These are phyloP conservation scores for Yarrowia galli DNA, from an alignment of 1,139 yeast species.

Conservation along the genomic window DNA sequence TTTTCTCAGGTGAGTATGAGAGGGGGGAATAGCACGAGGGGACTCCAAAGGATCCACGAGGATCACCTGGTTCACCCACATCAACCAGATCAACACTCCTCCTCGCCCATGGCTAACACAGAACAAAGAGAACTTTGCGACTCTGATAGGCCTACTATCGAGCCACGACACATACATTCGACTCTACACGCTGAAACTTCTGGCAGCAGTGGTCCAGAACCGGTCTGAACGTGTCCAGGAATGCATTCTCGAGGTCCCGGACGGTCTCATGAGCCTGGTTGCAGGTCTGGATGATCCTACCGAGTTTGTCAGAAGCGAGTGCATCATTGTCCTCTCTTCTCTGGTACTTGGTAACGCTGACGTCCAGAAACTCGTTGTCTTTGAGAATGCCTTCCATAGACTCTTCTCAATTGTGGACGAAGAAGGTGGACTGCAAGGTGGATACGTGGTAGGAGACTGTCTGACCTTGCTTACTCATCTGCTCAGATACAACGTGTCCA, in stretches of 20 bases:
- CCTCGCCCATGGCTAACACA: too few relatives aligned
- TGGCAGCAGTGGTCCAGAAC: constrained; percentile 83
- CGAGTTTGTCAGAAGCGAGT: constrained; percentile 89
- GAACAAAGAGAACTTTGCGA: constrained; percentile 61
- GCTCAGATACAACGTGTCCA: constrained; percentile 82
- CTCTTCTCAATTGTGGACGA: constrained; percentile 77
- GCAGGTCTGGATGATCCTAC: constrained; percentile 70
- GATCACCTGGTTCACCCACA: too few relatives aligned
- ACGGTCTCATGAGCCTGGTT: constrained; percentile 81
- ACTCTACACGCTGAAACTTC: constrained; percentile 79
- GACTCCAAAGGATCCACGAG: too few relatives aligned
- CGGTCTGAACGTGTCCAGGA: constrained; percentile 80
- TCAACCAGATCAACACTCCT: background rate
- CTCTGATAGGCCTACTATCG: constrained; percentile 64
- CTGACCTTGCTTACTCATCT: constrained; percentile 75
- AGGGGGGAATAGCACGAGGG: too few relatives aligned
- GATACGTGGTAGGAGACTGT: constrained; percentile 91
- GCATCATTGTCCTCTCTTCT: constrained; percentile 81
- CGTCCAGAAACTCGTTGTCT: constrained; percentile 91
- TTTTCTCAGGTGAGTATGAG: constrained; percentile 63
- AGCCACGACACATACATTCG: constrained; percentile 75
- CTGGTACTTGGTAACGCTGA: constrained; percentile 83
- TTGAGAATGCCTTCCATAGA: constrained; percentile 88
- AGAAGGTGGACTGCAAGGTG: constrained; percentile 91
- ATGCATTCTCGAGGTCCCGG: constrained; percentile 72